These are phyloP conservation scores for Boletus eberwhitei DNA, from an alignment of 768 basidiomycete genomes.

Conservation along the genomic window DNA sequence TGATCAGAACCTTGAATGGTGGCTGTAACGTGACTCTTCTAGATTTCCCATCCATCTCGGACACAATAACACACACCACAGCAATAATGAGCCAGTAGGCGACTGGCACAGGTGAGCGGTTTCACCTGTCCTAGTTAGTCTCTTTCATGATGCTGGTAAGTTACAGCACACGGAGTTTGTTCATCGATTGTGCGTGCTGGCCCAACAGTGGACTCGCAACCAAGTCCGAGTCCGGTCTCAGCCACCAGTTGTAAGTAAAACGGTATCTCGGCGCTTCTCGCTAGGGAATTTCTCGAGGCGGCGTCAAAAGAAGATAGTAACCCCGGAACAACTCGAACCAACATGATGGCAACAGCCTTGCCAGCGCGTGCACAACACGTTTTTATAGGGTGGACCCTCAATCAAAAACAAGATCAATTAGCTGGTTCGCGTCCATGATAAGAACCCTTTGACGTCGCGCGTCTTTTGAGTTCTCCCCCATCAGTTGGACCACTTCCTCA, in stretches of 20 bases:
- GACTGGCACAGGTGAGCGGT: slow-evolving; percentile 9
- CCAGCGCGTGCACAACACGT: slow-evolving; percentile 34
- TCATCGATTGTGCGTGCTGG: background rate
- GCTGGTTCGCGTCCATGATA: slow-evolving; percentile 21
- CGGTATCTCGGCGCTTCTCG: slow-evolving; percentile 8
- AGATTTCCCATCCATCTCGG: background rate
- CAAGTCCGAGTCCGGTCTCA: slow-evolving; percentile 14
- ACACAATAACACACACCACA: background rate
- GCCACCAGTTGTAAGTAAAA: slow-evolving; percentile 3
- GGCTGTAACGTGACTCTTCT: background rate
- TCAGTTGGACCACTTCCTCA: background rate
- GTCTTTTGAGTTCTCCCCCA: slow-evolving; percentile 6
- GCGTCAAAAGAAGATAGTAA: slow-evolving; percentile 19
- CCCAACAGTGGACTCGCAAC: slow-evolving; percentile 1
- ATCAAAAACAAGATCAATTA: slow-evolving; percentile 29
- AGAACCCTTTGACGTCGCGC: slow-evolving; percentile 25
- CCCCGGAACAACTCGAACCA: slow-evolving; percentile 21
- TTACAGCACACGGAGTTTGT: slow-evolving; percentile 10
- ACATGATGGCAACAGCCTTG: slow-evolving; percentile 30
- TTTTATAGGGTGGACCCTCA: slow-evolving; percentile 37
- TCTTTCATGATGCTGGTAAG: background rate
- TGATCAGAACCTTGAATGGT: no score
- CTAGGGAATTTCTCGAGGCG: slow-evolving; percentile 14
- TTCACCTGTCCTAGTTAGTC: background rate
- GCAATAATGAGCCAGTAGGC: background rate